These are phyloP conservation scores for Trichoderma sp. DNA, from an alignment of 2,329 filamentous ascomycete genomes.

Conservation along the genomic window DNA sequence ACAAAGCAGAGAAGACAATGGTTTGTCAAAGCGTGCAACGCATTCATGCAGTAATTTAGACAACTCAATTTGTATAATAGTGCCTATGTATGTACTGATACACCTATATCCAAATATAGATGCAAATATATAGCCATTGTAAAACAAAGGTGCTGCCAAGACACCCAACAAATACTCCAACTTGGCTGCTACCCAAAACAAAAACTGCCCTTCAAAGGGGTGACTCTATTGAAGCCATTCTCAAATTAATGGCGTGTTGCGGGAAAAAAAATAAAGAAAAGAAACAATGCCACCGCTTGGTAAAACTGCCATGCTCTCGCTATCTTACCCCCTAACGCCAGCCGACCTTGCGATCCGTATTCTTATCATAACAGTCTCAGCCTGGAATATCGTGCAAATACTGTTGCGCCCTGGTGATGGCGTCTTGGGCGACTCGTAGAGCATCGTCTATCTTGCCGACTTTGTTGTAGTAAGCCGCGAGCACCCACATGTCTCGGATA, in stretches of 20 bases:
- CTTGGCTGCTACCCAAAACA: not conserved
- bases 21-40: not conserved
- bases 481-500: constrained; percentile 47
- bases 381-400: constrained; percentile 37
- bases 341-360: constrained; percentile 20
- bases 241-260: not conserved
- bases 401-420: constrained; percentile 40
- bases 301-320: not conserved
- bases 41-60: not conserved
- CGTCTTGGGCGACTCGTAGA: constrained; percentile 39
- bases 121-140: not conserved
- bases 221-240: not conserved
- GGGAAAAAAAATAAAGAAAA: not conserved
- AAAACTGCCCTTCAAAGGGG: not conserved
- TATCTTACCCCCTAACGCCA: constrained; percentile 5
- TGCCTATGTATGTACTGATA: not conserved
- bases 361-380: constrained; percentile 25
- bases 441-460: constrained; percentile 39
- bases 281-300: not conserved
- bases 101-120: not conserved
- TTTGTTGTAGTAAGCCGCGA: constrained; percentile 42
- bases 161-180: not conserved
- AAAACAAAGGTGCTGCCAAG: not conserved
- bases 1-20: not conserved
- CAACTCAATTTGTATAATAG: not conserved